Base-by-base conservation (phyloP, 768 basidiomycete genomes). In the Tulasnella sp. region DNA sequence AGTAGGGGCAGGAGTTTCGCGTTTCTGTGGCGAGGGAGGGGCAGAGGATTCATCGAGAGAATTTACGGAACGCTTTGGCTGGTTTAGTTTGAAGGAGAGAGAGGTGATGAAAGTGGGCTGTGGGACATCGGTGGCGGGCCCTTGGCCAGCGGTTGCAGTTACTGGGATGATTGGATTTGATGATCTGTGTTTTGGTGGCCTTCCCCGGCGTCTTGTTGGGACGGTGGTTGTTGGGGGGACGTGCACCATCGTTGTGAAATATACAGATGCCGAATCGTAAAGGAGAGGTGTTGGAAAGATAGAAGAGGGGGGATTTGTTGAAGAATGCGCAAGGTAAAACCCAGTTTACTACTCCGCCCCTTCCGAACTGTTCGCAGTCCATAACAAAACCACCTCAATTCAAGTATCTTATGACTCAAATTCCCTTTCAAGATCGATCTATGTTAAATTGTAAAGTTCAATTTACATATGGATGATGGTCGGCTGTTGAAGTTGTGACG, bases 21-120 rank as follows among this genome's bases (percentile, higher is more conserved):
- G 38, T 38, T 27, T 61, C 45, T 26, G 41, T 45, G 30, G 60
- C 34, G 48, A 43, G 26, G 38, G 51, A 21, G 48, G 48, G 24
- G 26, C 21, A 41, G 23, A 38, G 26, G 60, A 27, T 51, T 51
- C 52, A 32, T 38, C n/a, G 4, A 38, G 26, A 23, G 52, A 32
- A 47, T 38, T 9, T 45, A 30, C 43, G 38, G 49, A 52, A 42
- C 77, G 72, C 65, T 81, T 78, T 61, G 69, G 65, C 50, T 74
- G 66, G 63, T 64, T 55, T 41, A 56, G 65, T 41, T 79, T 79
- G 67, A 91, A 90, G 69, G 81, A 77, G 63, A 89, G 80, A 66
- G 82, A 88, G 55, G 87, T 72, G 52, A 75, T 77, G 78, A 76
- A 81, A 65, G 66, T 81, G 72, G 68, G 24, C 30, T 49, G 47